Conservation (phyloP, 2,329 filamentous ascomycete genomes). For the Lachnellula cervina region DNA sequence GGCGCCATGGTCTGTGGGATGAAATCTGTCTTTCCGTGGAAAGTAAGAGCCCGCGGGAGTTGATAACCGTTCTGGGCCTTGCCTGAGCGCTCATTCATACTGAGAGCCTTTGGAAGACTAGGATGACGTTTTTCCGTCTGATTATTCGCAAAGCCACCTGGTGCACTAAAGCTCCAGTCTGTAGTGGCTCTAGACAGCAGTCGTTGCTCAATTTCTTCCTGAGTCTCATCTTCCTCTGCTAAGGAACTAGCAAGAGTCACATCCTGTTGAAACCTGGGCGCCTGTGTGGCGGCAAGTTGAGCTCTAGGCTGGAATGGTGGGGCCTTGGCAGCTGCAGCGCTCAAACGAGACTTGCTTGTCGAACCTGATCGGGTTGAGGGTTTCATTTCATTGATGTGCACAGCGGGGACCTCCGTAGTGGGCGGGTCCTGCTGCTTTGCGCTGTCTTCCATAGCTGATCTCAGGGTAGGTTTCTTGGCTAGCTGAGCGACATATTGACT, state of each 20-base stretch:
- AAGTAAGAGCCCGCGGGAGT: slow-evolving; percentile 17
- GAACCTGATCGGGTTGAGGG: slow-evolving; percentile 5
- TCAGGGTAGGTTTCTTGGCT: not conserved
- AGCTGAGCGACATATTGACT: not conserved
- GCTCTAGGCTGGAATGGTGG: slow-evolving; percentile 32
- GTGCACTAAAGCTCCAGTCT: slow-evolving; percentile 14
- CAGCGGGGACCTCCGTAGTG: not conserved
- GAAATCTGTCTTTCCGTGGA: slow-evolving; percentile 12
- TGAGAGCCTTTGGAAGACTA: slow-evolving; percentile 9
- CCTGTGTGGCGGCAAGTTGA: slow-evolving; percentile 6
- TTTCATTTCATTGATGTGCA: not conserved
- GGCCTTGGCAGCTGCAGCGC: slow-evolving; percentile 30
- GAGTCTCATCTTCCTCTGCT: slow-evolving; percentile 5
- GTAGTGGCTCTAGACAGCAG: slow-evolving; percentile 18
- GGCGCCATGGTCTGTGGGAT: not conserved
- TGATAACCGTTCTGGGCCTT: not conserved
- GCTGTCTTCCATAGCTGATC: not conserved
- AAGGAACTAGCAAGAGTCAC: too few relatives aligned
- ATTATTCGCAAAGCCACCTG: not conserved
- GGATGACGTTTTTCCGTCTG: not conserved
- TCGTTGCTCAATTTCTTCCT: slow-evolving; percentile 19
- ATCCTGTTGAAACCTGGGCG: not conserved
- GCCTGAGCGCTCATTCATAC: slow-evolving; percentile 9
- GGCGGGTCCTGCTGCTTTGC: not conserved
- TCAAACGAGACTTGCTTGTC: slow-evolving; percentile 24